Conservation (phyloP, 1,139 yeast species). For the Lodderomyces parapsilosis region DNA sequence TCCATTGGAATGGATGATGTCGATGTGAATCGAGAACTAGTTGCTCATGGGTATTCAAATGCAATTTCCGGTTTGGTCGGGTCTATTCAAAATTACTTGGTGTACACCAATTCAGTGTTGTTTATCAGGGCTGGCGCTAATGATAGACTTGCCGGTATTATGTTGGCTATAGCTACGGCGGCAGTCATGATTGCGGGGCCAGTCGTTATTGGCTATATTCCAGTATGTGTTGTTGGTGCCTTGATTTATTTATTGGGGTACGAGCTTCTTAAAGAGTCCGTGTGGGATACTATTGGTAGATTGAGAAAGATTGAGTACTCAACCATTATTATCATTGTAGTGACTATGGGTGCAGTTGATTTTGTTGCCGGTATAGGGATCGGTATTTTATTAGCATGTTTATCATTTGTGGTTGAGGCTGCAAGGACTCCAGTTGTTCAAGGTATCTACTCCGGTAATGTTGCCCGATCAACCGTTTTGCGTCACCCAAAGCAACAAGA, state of each 20-base stretch:
- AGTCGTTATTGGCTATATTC: conserved; percentile 86
- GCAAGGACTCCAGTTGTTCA: conserved; percentile 80
- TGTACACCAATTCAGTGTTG: conserved; percentile 87
- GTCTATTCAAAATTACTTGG: conserved; percentile 89
- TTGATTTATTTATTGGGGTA: conserved; percentile 87
- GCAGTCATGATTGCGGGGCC: conserved; percentile 88
- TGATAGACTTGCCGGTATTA: conserved; percentile 79
- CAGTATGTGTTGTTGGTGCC: conserved; percentile 93
- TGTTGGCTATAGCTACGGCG: conserved; percentile 80
- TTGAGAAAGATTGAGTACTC: conserved; percentile 74
- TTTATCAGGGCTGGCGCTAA: conserved; percentile 95
- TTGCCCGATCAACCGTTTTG: conserved; percentile 88
- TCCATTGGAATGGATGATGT: conserved; percentile 82
- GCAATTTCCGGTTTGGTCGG: conserved; percentile 81
- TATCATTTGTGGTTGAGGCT: conserved; percentile 88
- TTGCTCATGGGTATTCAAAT: conserved; percentile 95
- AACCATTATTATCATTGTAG: conserved; percentile 79
- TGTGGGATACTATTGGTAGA: conserved; percentile 80
- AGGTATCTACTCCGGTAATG: conserved; percentile 82
- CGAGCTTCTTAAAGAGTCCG: conserved; percentile 82
- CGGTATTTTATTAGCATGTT: conserved; percentile 88
- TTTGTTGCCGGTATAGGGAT: conserved; percentile 90
- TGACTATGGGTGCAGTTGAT: conserved; percentile 94
- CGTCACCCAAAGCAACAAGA: conserved; percentile 90
- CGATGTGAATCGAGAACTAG: conserved; percentile 88